Percentiles rank a stretch among this genome's conserved stretches.
Conservation (phyloP, 805 yeast genomes). For the Blastobotrys parvus region DNA sequence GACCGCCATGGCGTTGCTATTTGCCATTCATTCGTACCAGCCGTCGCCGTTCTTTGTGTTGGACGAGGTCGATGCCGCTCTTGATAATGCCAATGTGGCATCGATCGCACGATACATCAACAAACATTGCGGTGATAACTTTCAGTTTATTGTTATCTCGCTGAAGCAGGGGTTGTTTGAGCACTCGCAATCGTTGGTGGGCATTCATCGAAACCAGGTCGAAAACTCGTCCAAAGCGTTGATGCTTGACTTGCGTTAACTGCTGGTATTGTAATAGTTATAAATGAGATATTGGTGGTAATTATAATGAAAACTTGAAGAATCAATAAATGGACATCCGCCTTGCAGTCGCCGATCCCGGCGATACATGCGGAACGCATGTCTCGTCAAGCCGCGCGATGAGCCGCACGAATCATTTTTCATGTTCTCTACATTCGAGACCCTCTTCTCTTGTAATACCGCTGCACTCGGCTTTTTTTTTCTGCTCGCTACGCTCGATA, state of each 20-base stretch:
- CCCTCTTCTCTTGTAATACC: too few species aligned
- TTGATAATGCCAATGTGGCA: slow-evolving; percentile 81
- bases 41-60: slow-evolving; percentile 95
- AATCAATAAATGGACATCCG: too few species aligned
- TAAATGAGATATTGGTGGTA: too few species aligned
- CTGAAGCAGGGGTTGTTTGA: slow-evolving; percentile 82
- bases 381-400: too few species aligned
- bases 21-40: slow-evolving; percentile 82
- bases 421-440: too few species aligned
- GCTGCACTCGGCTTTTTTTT: too few species aligned
- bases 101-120: slow-evolving; percentile 80
- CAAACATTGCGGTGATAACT: slow-evolving; percentile 51
- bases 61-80: slow-evolving; percentile 97
- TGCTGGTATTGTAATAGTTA: too few species aligned
- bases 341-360: too few species aligned
- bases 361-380: too few species aligned
- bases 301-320: too few species aligned
- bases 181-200: slow-evolving; percentile 82
- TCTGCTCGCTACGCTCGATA: too few species aligned
- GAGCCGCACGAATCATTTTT: too few species aligned
- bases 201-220: slow-evolving; percentile 49
- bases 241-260: slow-evolving; percentile 16
- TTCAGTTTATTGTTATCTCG: slow-evolving; percentile 86
- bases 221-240: slow-evolving; percentile 18
- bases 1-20: slow-evolving; percentile 88